phyloP scores from a whole-genome alignment of 345 rosid genomes.

The Angophora floribunda region DNA sequence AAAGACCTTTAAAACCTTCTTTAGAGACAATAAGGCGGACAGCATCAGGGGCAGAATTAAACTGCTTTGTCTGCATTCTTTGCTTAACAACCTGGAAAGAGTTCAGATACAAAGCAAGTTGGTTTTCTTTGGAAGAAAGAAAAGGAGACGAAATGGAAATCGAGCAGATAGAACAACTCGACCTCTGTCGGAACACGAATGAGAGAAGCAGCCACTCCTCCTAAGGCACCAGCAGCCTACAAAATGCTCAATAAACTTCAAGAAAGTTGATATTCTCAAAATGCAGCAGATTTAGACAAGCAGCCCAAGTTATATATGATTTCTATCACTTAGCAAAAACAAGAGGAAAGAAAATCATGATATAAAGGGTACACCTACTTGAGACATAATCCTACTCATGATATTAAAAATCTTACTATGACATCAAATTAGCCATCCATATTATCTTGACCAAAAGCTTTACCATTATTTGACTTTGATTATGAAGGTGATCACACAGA shows the following conservation, averaged over 20 bases:
- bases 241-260: neutral
- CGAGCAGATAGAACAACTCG: neutral
- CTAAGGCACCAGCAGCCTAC: slow-evolving; percentile 92
- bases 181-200: slow-evolving; percentile 98
- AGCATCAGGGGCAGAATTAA: slow-evolving; percentile 74
- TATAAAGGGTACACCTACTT: neutral
- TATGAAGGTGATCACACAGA: neutral
- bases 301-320: neutral
- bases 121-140: neutral
- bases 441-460: neutral
- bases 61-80: slow-evolving; percentile 95
- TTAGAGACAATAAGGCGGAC: slow-evolving; percentile 62
- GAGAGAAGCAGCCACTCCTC: slow-evolving; percentile 91
- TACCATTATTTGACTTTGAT: neutral
- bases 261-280: neutral
- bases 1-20: slow-evolving; percentile 85
- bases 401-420: neutral
- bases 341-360: neutral
- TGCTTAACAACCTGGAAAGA: slow-evolving; percentile 77
- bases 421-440: neutral
- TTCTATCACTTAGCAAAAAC: neutral
- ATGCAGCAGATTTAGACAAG: neutral
- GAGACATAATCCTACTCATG: neutral
- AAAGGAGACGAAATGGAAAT: neutral
- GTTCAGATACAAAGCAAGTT: neutral